phyloP scores from a whole-genome alignment of 208 protist genomes.

The Trypanosoma theileri region DNA sequence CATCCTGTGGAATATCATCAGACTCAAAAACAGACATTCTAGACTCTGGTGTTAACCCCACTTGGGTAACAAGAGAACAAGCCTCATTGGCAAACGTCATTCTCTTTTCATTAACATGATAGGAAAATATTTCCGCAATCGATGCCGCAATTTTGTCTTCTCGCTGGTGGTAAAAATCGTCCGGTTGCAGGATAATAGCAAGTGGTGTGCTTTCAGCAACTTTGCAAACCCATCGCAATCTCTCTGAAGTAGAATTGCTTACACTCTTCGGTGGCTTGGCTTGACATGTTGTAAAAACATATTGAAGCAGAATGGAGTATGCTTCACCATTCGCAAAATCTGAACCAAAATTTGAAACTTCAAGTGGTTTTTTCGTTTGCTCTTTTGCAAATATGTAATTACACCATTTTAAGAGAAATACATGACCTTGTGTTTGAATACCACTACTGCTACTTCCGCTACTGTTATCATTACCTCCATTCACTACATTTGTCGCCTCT shows the following conservation, averaged over 20 bases:
- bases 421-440: slow-evolving; percentile 12
- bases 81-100: background rate
- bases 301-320: slow-evolving; percentile 49
- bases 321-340: slow-evolving; percentile 74
- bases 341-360: slow-evolving; percentile 45
- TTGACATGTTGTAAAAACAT: slow-evolving; percentile 49
- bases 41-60: background rate
- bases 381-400: slow-evolving; percentile 43
- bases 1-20: background rate
- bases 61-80: background rate
- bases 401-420: slow-evolving; percentile 61
- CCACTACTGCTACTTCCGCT: background rate
- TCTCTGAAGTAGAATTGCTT: slow-evolving; percentile 38
- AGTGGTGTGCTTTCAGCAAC: slow-evolving; percentile 43
- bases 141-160: slow-evolving; percentile 69
- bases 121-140: slow-evolving; percentile 27
- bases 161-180: slow-evolving; percentile 58
- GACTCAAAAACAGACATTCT: background rate
- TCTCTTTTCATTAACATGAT: slow-evolving; percentile 13
- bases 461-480: background rate
- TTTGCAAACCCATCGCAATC: slow-evolving; percentile 50
- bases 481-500: slow-evolving; percentile 13
- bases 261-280: slow-evolving; percentile 19
- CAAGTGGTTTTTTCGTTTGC: slow-evolving; percentile 12
- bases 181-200: slow-evolving; percentile 39